These are phyloP conservation scores for Effrenium voratum DNA, from an alignment of 73 alveolate species.

Conservation along the genomic window DNA sequence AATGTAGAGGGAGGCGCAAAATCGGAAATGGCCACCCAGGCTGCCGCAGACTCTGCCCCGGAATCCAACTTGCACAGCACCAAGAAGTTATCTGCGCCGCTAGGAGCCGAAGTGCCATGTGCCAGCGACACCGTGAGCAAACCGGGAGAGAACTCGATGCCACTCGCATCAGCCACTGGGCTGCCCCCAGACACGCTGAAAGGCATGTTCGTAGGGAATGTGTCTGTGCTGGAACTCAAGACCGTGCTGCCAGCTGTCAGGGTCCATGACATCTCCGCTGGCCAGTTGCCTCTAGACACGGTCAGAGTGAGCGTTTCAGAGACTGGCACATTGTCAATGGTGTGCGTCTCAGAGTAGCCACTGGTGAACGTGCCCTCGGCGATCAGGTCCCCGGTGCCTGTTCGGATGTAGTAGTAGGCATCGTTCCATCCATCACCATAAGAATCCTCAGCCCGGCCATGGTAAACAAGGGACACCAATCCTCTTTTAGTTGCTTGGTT, in stretches of 20 bases:
- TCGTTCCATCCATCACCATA: slow-evolving; percentile 83
- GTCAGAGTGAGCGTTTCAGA: neutral
- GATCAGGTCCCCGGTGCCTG: neutral
- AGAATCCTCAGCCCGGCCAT: too few relatives aligned
- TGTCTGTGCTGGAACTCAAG: neutral
- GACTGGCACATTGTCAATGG: neutral
- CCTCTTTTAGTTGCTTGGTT: too few relatives aligned
- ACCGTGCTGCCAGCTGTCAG: neutral
- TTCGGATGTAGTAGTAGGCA: slow-evolving; percentile 13
- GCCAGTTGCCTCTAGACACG: neutral
- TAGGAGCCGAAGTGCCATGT: neutral
- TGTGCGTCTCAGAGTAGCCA: neutral
- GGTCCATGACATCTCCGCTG: slow-evolving; percentile 21
- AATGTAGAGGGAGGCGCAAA: slow-evolving; percentile 15
- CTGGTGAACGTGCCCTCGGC: neutral
- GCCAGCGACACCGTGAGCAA: neutral
- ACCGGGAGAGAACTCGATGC: too few relatives aligned
- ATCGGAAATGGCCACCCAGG: neutral
- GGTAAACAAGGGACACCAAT: too few relatives aligned
- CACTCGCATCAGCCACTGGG: neutral
- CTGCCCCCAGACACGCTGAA: slow-evolving; percentile 6
- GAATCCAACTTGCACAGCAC: neutral
- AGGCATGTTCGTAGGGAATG: neutral
- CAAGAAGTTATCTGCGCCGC: slow-evolving; percentile 21
- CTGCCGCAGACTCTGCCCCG: neutral